phyloP scores from a whole-genome alignment of 202 grass and related monocot species.

The Zizania palustris region DNA sequence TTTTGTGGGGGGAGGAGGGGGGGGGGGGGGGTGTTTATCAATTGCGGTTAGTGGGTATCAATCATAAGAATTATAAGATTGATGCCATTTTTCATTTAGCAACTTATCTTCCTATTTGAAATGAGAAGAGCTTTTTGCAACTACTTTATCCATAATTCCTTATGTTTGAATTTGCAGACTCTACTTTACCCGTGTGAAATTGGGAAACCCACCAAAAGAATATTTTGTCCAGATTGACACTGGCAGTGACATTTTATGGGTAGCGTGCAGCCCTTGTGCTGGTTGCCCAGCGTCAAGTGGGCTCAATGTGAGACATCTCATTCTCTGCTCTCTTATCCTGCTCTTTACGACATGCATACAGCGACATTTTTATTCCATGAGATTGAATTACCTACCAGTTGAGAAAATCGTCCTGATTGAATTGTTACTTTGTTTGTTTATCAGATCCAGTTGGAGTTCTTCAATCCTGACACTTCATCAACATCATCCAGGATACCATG shows the following conservation, averaged over 20 bases:
- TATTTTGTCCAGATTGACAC: background rate
- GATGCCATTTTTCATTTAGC: slow-evolving; percentile 16
- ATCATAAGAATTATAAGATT: slow-evolving; percentile 1
- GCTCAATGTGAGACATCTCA: background rate
- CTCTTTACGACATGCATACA: slow-evolving; percentile 5
- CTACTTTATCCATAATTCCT: slow-evolving; percentile 33
- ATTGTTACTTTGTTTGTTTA: slow-evolving; percentile 22
- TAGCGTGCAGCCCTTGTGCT: no score
- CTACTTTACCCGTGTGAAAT: background rate
- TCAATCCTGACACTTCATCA: slow-evolving; percentile 72
- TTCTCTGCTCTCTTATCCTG: slow-evolving; percentile 30
- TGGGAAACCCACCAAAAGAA: background rate
- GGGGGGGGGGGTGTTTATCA: background rate
- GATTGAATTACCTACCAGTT: slow-evolving; percentile 20
- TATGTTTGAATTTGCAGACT: slow-evolving; percentile 2
- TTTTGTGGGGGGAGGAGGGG: no score
- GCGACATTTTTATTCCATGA: background rate
- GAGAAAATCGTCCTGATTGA: slow-evolving; percentile 22
- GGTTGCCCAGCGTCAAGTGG: background rate
- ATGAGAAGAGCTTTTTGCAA: slow-evolving; percentile 16
- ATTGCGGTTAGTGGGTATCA: background rate
- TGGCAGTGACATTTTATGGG: background rate
- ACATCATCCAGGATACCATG: slow-evolving; percentile 70
- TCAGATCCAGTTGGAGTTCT: slow-evolving; percentile 85
- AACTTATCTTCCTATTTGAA: slow-evolving; percentile 21